Conservation (phyloP, 306 rosid genomes). For the Dalbergia cultrata region DNA sequence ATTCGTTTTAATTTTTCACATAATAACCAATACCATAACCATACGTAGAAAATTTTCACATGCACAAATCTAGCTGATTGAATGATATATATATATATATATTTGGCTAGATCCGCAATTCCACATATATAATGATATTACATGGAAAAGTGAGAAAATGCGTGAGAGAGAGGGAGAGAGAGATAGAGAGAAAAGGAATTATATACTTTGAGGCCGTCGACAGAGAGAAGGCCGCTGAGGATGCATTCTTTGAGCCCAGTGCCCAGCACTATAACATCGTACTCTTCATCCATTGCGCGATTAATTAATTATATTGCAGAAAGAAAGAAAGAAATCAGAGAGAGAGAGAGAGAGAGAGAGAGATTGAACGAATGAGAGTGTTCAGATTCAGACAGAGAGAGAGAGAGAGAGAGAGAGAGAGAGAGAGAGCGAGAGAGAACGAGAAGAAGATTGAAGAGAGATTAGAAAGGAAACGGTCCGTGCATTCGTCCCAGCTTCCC, state of each 20-base stretch:
- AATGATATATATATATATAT: no score
- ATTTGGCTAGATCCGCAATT: background rate
- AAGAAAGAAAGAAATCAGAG: no score
- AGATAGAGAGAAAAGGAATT: no score
- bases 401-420: conserved; percentile 9
- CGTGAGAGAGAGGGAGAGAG: background rate
- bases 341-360: background rate
- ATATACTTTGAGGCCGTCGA: conserved; percentile 60
- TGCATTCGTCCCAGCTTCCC: background rate
- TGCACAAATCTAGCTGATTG: conserved; percentile 1
- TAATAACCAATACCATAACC: background rate
- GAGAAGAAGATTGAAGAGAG: background rate
- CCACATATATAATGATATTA: background rate
- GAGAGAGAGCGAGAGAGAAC: conserved; percentile 8
- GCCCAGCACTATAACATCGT: conserved; percentile 67
- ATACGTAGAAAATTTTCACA: background rate
- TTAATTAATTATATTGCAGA: no score
- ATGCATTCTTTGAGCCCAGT: conserved; percentile 73
- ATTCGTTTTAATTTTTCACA: background rate
- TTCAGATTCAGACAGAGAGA: conserved; percentile 1
- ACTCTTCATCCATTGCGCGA: conserved; percentile 63
- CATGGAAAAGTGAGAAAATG: background rate
- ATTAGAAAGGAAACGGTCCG: background rate
- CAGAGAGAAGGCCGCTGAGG: conserved; percentile 69
- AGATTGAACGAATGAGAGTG: background rate